Evolutionary conservation across 352 stramenopile genomes (phyloP).

Genomic region (Phytopythium oedochilum): DNA sequence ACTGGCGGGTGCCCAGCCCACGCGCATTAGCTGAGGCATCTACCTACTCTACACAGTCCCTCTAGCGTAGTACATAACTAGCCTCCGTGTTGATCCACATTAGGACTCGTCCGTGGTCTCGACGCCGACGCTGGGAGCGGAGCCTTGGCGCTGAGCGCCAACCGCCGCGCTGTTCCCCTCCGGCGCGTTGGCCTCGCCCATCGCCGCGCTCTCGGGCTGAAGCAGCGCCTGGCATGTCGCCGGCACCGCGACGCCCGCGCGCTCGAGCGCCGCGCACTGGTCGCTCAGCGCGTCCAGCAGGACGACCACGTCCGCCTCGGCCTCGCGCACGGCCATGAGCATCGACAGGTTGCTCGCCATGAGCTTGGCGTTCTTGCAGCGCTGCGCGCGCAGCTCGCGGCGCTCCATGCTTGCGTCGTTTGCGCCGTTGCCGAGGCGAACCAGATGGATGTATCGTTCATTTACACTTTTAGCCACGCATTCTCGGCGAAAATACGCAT

Average conservation of each 20-base stretch:
- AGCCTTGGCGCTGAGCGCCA: not conserved
- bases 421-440: not conserved
- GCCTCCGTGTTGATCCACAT: no score
- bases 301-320: slow-evolving; percentile 28
- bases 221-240: slow-evolving; percentile 26
- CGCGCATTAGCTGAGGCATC: not conserved
- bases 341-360: slow-evolving; percentile 52
- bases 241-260: slow-evolving; percentile 19
- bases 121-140: not conserved
- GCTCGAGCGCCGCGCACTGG: slow-evolving; percentile 21
- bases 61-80: no score
- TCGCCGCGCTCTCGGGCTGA: not conserved
- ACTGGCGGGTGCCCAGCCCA: slow-evolving; percentile 35
- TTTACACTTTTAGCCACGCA: no score
- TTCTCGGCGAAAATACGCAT: no score
- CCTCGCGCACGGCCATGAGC: slow-evolving; percentile 48
- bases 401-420: slow-evolving; percentile 13
- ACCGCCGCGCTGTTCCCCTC: not conserved
- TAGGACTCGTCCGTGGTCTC: not conserved
- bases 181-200: not conserved
- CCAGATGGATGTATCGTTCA: no score
- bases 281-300: slow-evolving; percentile 21
- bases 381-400: slow-evolving; percentile 22
- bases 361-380: slow-evolving; percentile 38
- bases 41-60: no score